Conservation (phyloP, 768 basidiomycete genomes). For the Candolleomyces aberdarensis region DNA sequence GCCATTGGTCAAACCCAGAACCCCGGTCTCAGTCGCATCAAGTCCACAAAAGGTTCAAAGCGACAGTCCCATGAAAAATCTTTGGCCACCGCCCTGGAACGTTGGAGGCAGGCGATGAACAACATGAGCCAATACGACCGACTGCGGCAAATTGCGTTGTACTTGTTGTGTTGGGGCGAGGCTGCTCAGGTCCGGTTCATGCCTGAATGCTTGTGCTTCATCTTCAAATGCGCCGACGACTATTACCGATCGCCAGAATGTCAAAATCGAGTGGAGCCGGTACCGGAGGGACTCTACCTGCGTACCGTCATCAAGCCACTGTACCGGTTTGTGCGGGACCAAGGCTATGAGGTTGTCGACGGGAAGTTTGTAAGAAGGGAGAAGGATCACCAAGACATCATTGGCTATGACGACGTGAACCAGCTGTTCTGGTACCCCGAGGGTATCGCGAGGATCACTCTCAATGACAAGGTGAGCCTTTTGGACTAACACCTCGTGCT, state of each 20-base stretch:
- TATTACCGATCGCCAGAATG: constrained; percentile 99
- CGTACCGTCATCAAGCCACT: constrained; percentile 88
- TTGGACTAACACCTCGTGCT: neutral
- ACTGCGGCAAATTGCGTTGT: constrained; percentile 92
- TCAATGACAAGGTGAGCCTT: constrained; percentile 77
- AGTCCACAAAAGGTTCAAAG: constrained; percentile 56
- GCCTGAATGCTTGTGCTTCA: constrained; percentile 97
- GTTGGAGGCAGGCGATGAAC: constrained; percentile 98
- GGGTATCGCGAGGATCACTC: constrained; percentile 88
- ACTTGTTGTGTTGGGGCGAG: constrained; percentile 96
- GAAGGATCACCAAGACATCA: constrained; percentile 89
- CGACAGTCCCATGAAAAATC: constrained; percentile 56
- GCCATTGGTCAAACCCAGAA: constrained; percentile 92
- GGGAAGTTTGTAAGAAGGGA: constrained; percentile 94
- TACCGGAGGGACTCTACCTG: constrained; percentile 94
- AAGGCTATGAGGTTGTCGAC: constrained; percentile 95
- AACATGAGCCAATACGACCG: constrained; percentile 99
- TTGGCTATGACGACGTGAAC: constrained; percentile 99
- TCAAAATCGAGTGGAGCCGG: constrained; percentile 86
- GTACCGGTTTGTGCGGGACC: constrained; percentile 95
- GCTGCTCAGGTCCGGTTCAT: constrained; percentile 96
- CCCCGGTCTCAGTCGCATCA: constrained; percentile 82
- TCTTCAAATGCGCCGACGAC: constrained; percentile 99
- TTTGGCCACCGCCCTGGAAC: constrained; percentile 79
- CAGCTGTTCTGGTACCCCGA: constrained; percentile 99